Evolutionary conservation across 495 filamentous ascomycete species (phyloP).

Genomic region (Neurospora sp.): DNA sequence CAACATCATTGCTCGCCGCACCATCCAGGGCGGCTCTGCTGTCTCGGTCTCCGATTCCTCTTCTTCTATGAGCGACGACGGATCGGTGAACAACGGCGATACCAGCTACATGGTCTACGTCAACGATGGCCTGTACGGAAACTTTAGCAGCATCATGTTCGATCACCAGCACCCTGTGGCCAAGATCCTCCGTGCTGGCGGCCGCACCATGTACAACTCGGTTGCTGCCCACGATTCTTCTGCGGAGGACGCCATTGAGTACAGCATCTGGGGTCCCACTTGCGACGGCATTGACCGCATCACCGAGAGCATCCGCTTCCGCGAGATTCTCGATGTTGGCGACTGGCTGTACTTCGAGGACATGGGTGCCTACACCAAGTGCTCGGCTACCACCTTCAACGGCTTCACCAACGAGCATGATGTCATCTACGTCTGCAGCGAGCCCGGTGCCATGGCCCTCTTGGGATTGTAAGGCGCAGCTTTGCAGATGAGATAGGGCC

Average conservation of each 20-base stretch:
- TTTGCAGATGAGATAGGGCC: background rate
- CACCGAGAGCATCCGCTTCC: conserved; percentile 60
- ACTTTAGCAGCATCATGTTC: conserved; percentile 98
- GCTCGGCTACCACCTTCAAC: conserved; percentile 95
- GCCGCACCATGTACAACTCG: conserved; percentile 40
- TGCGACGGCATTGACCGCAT: conserved; percentile 97
- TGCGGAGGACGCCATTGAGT: conserved; percentile 40
- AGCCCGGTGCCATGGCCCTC: conserved; percentile 73
- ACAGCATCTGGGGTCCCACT: conserved; percentile 97
- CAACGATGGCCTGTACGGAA: conserved; percentile 95
- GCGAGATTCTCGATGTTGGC: conserved; percentile 68
- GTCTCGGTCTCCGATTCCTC: conserved; percentile 24
- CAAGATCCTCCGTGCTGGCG: conserved; percentile 59
- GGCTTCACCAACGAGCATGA: conserved; percentile 92
- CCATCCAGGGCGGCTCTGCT: conserved; percentile 42
- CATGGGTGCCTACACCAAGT: conserved; percentile 98
- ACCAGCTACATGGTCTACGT: conserved; percentile 89
- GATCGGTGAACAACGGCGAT: conserved; percentile 28
- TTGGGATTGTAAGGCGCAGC: conserved; percentile 30
- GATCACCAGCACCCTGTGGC: conserved; percentile 90
- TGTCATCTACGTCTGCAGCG: conserved; percentile 87
- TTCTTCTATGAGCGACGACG: conserved; percentile 19
- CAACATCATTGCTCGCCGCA: conserved; percentile 91
- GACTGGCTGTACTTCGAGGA: conserved; percentile 98
- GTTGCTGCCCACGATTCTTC: conserved; percentile 25